phyloP scores from a whole-genome alignment of 148 eudicot species.

The Nepenthes gracilis region DNA sequence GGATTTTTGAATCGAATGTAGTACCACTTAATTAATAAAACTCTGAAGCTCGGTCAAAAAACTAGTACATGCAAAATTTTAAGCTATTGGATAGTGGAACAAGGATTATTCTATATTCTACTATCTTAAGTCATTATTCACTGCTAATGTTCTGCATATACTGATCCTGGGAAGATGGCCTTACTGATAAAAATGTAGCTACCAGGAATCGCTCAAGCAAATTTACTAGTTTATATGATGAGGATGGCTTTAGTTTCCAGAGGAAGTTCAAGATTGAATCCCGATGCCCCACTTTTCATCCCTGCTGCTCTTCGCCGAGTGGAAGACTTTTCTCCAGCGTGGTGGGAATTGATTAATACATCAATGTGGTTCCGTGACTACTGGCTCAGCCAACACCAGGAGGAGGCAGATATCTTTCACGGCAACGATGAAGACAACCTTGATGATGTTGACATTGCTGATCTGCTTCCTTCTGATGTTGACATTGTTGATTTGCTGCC shows the following conservation, averaged over 20 bases:
- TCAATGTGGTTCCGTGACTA: conserved; percentile 85
- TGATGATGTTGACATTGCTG: conserved; percentile 29
- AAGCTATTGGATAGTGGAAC: too few relatives aligned
- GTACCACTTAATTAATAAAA: too few relatives aligned
- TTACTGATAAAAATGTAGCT: background rate
- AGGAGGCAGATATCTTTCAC: conserved; percentile 39
- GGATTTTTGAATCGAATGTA: too few relatives aligned
- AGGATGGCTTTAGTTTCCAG: conserved; percentile 70
- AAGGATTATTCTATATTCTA: too few relatives aligned
- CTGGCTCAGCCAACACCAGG: conserved; percentile 86
- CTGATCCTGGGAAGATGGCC: too few relatives aligned
- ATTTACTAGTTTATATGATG: background rate
- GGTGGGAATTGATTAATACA: conserved; percentile 78
- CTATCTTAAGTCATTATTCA: too few relatives aligned
- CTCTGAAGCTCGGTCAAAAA: too few relatives aligned
- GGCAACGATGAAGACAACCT: conserved; percentile 23
- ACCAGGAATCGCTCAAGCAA: background rate
- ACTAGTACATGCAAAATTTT: too few relatives aligned
- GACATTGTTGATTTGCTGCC: conserved; percentile 62
- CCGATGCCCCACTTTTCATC: conserved; percentile 83
- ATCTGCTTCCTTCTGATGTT: conserved; percentile 40
- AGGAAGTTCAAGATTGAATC: conserved; percentile 67
- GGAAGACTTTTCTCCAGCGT: conserved; percentile 89
- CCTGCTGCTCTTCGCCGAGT: conserved; percentile 85
- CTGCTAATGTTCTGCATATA: too few relatives aligned